Evolutionary conservation across 805 yeast genomes (phyloP), one percentile per base, ranked within the genome.

Genomic region (Millerago galiae): DNA sequence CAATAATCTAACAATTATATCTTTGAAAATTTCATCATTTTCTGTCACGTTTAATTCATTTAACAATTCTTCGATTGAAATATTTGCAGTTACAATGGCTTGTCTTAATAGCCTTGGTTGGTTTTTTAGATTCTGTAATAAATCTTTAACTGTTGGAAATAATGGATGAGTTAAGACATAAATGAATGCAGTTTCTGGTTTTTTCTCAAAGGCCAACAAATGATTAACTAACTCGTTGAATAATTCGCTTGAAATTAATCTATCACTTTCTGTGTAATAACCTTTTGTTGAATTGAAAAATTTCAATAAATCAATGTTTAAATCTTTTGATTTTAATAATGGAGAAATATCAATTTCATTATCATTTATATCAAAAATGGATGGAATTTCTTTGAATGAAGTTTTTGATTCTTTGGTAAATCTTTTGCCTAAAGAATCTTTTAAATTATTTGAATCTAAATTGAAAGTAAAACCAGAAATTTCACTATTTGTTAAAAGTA

Each of bases 81-180:
- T 63, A 43, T 80, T 79, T 46, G 93, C 83, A 1, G 93, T 81
- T 12, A 81, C 84, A 38, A 88, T 75, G 1, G 95, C 91, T 60
- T 85, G 95, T 62, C 88, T 78, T 60, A 83, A 71, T 44, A 89
- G 69, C 46, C 83, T 74, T 30, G 87, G 81, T 45, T 74, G 69
- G 10, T 72, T 62, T 36, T 71, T 70, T 24, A 87, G 65, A 32
- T 63, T 66, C 13, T 67, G 56, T 35, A 91, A 62, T 35, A 90
- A 59, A 2, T 79, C 79, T 5, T 65, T 61, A 9, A 86, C 68
- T 46, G 70, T 74, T 9, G 97, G 96, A 62, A 83, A 89, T 15
- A 87, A 65, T 14, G 96, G 96, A 65, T 91, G 95, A 3, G 96
- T 84, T 48, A 91, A 68, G 28, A 90, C 68, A 56, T 86, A 90